Percentiles rank a stretch among this genome's conserved stretches.
Conservation (phyloP, 2,329 filamentous ascomycete genomes). For the Pezizomycotina sp. region DNA sequence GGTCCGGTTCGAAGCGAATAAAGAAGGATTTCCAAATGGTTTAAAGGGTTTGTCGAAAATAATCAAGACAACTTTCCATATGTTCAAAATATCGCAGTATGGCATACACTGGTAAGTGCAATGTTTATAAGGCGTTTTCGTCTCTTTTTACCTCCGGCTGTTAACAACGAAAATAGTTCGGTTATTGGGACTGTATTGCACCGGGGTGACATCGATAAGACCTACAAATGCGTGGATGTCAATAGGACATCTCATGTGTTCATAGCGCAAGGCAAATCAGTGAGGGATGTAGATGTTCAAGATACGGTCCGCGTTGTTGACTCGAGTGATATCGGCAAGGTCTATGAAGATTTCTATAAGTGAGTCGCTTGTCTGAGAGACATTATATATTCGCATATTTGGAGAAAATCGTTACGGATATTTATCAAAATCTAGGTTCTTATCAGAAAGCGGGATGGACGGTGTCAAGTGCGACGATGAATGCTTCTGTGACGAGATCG, state of each 20-base stretch:
- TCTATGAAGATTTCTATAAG: conserved; percentile 82
- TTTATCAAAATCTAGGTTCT: conserved; percentile 37
- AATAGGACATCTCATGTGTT: no score
- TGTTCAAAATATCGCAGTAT: conserved; percentile 74
- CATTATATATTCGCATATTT: not conserved
- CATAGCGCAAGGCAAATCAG: no score
- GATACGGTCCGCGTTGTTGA: conserved; percentile 41
- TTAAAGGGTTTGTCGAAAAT: conserved; percentile 52
- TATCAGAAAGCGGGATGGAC: conserved; percentile 57
- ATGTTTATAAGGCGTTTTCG: not conserved
- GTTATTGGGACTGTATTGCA: conserved; percentile 87
- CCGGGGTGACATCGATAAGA: conserved; percentile 52
- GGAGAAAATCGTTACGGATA: not conserved
- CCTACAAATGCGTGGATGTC: no score
- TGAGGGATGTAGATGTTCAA: conserved; percentile 41
- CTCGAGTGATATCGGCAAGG: conserved; percentile 51
- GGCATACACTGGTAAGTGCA: conserved; percentile 59
- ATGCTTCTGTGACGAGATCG: conserved; percentile 65
- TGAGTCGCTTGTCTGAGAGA: conserved; percentile 9
- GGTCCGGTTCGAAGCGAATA: conserved; percentile 75
- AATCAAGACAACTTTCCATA: conserved; percentile 53
- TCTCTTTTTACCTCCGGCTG: conserved; percentile 23
- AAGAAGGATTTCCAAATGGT: conserved; percentile 60
- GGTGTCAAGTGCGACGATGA: conserved; percentile 88
- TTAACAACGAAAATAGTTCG: conserved; percentile 29